These are phyloP conservation scores for Tetradesmus lagerheimii DNA, from an alignment of 139 green algal species.

Conservation along the genomic window DNA sequence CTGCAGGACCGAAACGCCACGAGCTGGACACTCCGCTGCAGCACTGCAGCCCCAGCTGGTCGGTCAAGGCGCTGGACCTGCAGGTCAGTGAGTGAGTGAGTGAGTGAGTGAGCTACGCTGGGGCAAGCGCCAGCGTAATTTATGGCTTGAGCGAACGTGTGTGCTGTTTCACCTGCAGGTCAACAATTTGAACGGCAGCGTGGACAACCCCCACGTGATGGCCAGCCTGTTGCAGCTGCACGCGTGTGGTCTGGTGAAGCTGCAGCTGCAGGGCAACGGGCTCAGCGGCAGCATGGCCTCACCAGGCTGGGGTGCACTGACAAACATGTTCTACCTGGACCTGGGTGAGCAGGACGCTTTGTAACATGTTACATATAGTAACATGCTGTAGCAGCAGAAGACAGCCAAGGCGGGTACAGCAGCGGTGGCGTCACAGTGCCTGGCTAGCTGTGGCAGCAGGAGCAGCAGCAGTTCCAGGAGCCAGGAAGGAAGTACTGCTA, in stretches of 20 bases:
- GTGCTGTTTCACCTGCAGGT: slow-evolving; percentile 25
- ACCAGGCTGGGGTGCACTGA: not conserved
- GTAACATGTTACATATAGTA: not conserved
- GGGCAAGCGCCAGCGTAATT: too few relatives aligned
- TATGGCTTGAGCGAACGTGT: too few relatives aligned
- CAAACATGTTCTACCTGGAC: slow-evolving; percentile 27
- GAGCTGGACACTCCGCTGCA: not conserved
- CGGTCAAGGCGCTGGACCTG: slow-evolving; percentile 9
- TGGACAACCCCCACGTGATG: not conserved
- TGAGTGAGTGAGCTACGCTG: too few relatives aligned
- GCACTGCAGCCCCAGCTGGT: not conserved
- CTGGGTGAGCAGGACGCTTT: slow-evolving; percentile 7
- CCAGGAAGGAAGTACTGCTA: too few relatives aligned
- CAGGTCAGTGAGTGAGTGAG: too few relatives aligned
- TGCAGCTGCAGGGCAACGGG: slow-evolving; percentile 36
- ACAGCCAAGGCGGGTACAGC: too few relatives aligned
- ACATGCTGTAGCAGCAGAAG: too few relatives aligned
- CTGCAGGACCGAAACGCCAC: not conserved
- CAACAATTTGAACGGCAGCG: slow-evolving; percentile 39
- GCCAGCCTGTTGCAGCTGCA: slow-evolving; percentile 19
- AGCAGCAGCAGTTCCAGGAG: too few relatives aligned
- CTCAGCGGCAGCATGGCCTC: slow-evolving; percentile 10
- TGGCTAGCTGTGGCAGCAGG: too few relatives aligned
- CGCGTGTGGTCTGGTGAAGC: slow-evolving; percentile 22
- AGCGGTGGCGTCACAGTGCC: too few relatives aligned